Evolutionary conservation across 805 yeast genomes (phyloP), one percentile per base, ranked within the genome.

Genomic region (Ogataea pini): DNA sequence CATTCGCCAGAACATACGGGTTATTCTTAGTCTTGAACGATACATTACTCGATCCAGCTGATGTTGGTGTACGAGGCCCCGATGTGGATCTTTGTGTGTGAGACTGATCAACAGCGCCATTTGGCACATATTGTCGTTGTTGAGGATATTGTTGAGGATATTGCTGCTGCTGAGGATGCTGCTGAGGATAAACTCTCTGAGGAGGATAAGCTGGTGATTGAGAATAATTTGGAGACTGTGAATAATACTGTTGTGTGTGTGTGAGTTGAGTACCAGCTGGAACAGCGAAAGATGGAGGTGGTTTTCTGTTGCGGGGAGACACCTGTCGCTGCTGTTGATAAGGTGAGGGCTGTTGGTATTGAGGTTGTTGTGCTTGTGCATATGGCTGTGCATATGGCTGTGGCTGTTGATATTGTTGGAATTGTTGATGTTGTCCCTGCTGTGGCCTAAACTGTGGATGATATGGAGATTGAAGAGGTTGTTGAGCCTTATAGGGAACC

Each of bases 1-100:
- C 39, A 42, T 50, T 48, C 17, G 56, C 56, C 41, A 54, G 39
- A 9, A 54, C 48, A 33, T 55, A 54, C 8, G 58, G 58, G 28
- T 49, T 43, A 40, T 37, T 33, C 25, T 38, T 39, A 22, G 36
- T 25, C n/a, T 44, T 32, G 34, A 43, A 36, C 10, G 50, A 42
- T 34, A 43, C 44, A 28, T 12, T 13, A 17, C 36, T 31, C 32
- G 54, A 8, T 31, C 25, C 16, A 28, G 47, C 33, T n/a, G 49
- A 16, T n/a, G 42, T 38, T 14, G 42, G 42, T 19, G 32, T 31
- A 12, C 42, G 44, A 45, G 50, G 59, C 2, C 42, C 42, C 19
- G 42, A 19, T 6, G 13, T n/a, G 4, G 14, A n/a, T 14, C 42
- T 16, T 18, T 59, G 59, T 42, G 56, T 58, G 41, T 63, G 61